phyloP scores from a whole-genome alignment of 352 stramenopile species.

The Phytophthora foliorum region DNA sequence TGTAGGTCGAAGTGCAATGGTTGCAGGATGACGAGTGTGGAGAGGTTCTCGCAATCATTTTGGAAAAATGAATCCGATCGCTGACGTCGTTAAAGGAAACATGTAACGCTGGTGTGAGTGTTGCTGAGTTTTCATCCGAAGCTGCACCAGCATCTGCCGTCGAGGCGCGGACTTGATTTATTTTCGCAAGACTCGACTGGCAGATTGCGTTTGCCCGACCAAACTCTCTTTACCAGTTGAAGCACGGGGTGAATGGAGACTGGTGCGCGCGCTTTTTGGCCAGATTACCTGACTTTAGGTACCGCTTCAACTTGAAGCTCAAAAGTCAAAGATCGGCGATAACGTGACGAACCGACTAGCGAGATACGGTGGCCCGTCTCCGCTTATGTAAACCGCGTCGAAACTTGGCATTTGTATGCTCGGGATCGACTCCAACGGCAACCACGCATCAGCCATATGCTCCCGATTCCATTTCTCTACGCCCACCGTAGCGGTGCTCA shows the following conservation, averaged over 20 bases:
- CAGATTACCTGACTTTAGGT: too few relatives aligned
- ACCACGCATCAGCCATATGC: constrained; percentile 19
- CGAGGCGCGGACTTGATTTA: constrained; percentile 8
- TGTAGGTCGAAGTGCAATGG: too few relatives aligned
- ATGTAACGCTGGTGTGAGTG: too few relatives aligned
- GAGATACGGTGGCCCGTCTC: constrained; percentile 7
- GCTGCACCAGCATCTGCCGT: too few relatives aligned
- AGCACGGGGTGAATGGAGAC: too few relatives aligned
- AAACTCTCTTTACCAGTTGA: too few relatives aligned
- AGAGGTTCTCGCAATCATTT: too few relatives aligned
- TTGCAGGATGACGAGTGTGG: too few relatives aligned
- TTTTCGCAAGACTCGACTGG: neutral
- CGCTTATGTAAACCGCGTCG: neutral
- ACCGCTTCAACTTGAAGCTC: constrained; percentile 17
- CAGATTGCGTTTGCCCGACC: too few relatives aligned
- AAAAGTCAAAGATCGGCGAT: neutral
- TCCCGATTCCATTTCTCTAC: neutral
- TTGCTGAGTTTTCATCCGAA: too few relatives aligned
- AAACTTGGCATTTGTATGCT: neutral
- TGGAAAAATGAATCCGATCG: too few relatives aligned
- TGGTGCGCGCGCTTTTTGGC: neutral
- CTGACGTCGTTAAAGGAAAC: too few relatives aligned
- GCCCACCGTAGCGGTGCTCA: neutral
- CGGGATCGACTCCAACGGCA: neutral
- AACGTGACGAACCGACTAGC: constrained; percentile 12